phyloP scores from a whole-genome alignment of 495 filamentous ascomycete genomes.

The Schizothecium vesticola region DNA sequence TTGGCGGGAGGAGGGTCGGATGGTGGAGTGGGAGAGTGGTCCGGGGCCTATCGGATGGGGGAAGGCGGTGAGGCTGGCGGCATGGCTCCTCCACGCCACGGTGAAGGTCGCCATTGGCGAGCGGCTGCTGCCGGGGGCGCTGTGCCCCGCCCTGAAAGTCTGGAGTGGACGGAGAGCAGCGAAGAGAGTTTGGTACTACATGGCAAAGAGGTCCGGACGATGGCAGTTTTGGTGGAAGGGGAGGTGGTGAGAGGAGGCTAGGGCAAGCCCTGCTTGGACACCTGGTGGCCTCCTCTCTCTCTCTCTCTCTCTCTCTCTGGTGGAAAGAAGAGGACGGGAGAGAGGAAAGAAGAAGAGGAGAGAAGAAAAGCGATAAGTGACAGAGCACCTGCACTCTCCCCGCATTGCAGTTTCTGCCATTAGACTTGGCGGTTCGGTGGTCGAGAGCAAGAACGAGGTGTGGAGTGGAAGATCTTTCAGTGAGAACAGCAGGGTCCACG shows the following conservation, averaged over 20 bases:
- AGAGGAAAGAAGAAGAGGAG: not conserved
- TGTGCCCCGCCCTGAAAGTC: not conserved
- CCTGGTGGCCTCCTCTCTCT: not conserved
- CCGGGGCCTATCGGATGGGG: conserved; percentile 26
- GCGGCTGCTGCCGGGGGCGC: not conserved
- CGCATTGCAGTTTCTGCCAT: not conserved
- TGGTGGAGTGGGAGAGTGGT: conserved; percentile 22
- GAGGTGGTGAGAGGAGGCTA: not conserved
- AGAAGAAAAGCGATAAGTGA: not conserved
- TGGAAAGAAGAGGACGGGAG: not conserved
- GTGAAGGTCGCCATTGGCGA: conserved; percentile 20
- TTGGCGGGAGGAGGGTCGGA: conserved; percentile 3
- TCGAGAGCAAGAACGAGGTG: not conserved
- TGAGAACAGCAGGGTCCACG: not conserved
- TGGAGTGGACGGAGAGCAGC: not conserved
- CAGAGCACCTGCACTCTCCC: not conserved
- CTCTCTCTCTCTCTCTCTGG: not conserved
- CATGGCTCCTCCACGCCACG: conserved; percentile 13
- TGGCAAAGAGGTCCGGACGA: not conserved
- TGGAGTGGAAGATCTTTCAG: not conserved
- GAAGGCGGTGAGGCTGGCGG: conserved; percentile 31
- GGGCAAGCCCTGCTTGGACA: not conserved
- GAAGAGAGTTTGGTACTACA: not conserved
- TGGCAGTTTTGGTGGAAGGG: not conserved
- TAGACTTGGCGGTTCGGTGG: not conserved